Base-by-base conservation (phyloP, 306 rosid genomes). In the Glycine latifolia region DNA sequence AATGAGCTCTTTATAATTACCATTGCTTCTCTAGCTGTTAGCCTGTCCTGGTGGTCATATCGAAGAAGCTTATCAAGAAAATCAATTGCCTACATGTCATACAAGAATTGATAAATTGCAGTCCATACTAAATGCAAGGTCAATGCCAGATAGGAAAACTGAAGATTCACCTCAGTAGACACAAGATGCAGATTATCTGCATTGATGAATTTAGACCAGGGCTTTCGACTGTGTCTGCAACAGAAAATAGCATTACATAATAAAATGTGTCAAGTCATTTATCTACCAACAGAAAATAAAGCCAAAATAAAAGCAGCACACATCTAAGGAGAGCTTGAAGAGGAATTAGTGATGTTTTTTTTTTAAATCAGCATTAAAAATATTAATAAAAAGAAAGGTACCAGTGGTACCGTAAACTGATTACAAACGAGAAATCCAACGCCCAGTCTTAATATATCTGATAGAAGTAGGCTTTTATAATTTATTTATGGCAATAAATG, bases 1-100 rank as follows among this genome's bases (percentile, higher is more conserved):
- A 39, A n/a, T 55, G 75, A 73, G 61, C 61, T 5, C 54, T 56
- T 70, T n/a, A 59, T 39, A 7, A 53, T 86, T 89, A 94, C 97
- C 98, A 94, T 94, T 17, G 98, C 98, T 87, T 94, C 98, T 82
- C 84, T 94, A n/a, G 97, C 98, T 67, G 98, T 92, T 20, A 92
- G 87, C 87, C 98, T 87, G 87, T 92, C 98, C 82, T 94, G 98
- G 83, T 94, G 97, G 86, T 94, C 98, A 78, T 94, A 94, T 17
- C 94, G 91, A 55, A 94, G 92, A 67, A 94, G 97, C 83, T 92
- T 94, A 85, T 94, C 98, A 59, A 94, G 95, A 90, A 92, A 94
- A 89, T 94, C 98, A 70, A 92, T 88, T 53, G 98, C 98, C 98
- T 94, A 81, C 83, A 60, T 55, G 61, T 67, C 5, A 75, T 53